A percentile compares a stretch with the other conserved stretches of the same genome.
Conservation (phyloP, 176 grass and related monocot species). For the Saccharum officinarum region DNA sequence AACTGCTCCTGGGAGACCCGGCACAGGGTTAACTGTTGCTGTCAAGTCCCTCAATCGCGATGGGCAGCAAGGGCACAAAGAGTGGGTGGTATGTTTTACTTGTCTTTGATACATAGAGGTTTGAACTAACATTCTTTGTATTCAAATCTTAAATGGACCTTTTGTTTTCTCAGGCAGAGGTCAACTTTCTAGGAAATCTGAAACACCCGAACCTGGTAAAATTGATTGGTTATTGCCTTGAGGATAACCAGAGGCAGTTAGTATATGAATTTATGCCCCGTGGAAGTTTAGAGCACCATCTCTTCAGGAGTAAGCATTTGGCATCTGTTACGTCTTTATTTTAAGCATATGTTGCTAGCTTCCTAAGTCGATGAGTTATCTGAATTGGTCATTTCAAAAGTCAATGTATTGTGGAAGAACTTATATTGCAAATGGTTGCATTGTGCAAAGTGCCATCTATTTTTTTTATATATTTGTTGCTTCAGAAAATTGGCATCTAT, state of each 20-base stretch:
- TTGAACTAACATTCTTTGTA: neutral
- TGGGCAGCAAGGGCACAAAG: constrained; percentile 79
- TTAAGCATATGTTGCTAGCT: neutral
- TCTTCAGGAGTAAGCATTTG: constrained; percentile 63
- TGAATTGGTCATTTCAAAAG: neutral
- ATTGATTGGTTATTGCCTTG: constrained; percentile 78
- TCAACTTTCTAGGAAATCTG: constrained; percentile 74
- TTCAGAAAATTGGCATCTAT: neutral
- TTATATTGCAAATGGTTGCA: neutral
- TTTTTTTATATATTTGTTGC: neutral
- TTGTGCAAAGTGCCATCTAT: neutral
- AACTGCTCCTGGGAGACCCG: constrained; percentile 56
- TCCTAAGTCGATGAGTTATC: neutral
- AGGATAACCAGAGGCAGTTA: constrained; percentile 70
- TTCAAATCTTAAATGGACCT: neutral
- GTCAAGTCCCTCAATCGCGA: constrained; percentile 78
- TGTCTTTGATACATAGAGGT: neutral
- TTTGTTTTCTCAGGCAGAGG: constrained; percentile 58
- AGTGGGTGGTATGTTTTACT: constrained; percentile 69
- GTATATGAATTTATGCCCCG: constrained; percentile 84
- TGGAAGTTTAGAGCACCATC: constrained; percentile 81
- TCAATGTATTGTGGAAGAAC: neutral
- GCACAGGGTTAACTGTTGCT: constrained; percentile 66
- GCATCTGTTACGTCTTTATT: neutral
- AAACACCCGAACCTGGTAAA: constrained; percentile 71